Conservation (phyloP, 2,329 filamentous ascomycete species). For the Aspergillus ruber region DNA sequence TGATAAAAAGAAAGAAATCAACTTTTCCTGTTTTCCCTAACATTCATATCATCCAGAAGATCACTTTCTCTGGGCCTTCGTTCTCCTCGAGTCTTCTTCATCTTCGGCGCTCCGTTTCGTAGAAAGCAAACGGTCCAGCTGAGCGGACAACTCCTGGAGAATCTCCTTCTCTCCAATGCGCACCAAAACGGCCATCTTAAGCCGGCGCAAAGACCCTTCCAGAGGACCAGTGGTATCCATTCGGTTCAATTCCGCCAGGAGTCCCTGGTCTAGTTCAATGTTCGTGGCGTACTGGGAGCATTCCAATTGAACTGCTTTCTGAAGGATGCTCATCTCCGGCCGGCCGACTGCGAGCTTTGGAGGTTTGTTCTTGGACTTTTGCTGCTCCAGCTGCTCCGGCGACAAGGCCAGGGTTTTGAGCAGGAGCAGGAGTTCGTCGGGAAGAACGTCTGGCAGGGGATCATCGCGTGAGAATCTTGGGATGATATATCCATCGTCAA, state of each 20-base stretch:
- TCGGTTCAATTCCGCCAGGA: constrained; percentile 30
- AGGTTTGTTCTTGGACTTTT: constrained; percentile 28
- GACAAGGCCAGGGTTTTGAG: constrained; percentile 29
- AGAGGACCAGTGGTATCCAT: constrained; percentile 24
- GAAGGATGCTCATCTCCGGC: constrained; percentile 27
- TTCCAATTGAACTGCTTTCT: constrained; percentile 27
- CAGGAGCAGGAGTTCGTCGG: constrained; percentile 34
- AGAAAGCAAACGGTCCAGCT: constrained; percentile 24
- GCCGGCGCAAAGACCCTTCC: constrained; percentile 29
- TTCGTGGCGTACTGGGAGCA: constrained; percentile 48
- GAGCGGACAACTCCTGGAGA: constrained; percentile 48
- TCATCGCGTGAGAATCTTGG: constrained; percentile 22
- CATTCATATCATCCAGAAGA: constrained; percentile 4
- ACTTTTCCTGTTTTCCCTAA: constrained; percentile 7
- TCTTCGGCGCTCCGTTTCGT: constrained; percentile 26
- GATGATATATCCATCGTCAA: constrained; percentile 70
- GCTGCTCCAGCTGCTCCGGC: constrained; percentile 26
- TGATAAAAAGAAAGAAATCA: constrained; percentile 16
- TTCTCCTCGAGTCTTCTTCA: constrained; percentile 19
- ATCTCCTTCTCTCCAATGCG: constrained; percentile 67
- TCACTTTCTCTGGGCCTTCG: constrained; percentile 21
- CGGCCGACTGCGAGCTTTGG: constrained; percentile 27
- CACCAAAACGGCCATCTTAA: constrained; percentile 59
- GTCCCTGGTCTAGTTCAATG: constrained; percentile 45
- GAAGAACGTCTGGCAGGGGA: constrained; percentile 28